Percentiles rank a stretch among this genome's conserved stretches.
Conservation (phyloP, 768 basidiomycete species). For the Agrocybe praecox region DNA sequence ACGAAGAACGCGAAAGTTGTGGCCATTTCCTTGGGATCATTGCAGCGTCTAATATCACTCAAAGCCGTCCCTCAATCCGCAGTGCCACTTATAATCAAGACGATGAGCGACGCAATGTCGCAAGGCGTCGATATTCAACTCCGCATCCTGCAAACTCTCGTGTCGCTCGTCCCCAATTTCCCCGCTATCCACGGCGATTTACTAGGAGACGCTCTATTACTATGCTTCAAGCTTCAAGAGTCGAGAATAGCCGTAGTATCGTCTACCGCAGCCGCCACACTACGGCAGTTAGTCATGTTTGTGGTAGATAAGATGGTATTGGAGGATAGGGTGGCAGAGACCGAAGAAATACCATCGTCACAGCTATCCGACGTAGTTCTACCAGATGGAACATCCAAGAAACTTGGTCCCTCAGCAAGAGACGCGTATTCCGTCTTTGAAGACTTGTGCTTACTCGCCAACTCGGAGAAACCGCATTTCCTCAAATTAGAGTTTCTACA, state of each 20-base stretch:
- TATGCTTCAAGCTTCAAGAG: constrained; percentile 96
- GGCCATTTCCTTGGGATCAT: constrained; percentile 86
- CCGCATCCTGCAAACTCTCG: constrained; percentile 88
- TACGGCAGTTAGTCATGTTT: constrained; percentile 97
- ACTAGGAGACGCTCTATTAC: constrained; percentile 82
- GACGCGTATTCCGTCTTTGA: constrained; percentile 91
- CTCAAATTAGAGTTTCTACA: constrained; percentile 81
- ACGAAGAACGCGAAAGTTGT: constrained; percentile 95
- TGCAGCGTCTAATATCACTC: constrained; percentile 87
- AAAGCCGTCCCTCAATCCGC: constrained; percentile 83
- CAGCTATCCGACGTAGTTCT: constrained; percentile 49
- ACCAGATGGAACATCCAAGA: constrained; percentile 67
- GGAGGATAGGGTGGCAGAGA: constrained; percentile 56
- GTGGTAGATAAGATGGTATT: constrained; percentile 92
- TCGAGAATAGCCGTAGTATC: constrained; percentile 96
- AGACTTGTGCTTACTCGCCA: constrained; percentile 88
- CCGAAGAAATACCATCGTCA: constrained; percentile 34
- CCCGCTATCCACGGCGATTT: constrained; percentile 77
- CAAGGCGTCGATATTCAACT: constrained; percentile 98
- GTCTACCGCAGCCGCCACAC: constrained; percentile 94
- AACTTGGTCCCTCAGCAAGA: constrained; percentile 71
- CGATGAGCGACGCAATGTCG: constrained; percentile 84
- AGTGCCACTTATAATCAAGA: constrained; percentile 78
- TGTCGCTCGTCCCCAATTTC: constrained; percentile 90
- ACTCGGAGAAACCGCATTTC: constrained; percentile 79